Percentiles rank a stretch among this genome's conserved stretches.
Evolutionary conservation across 208 protist species (phyloP).

Genomic region (Leishmania mexicana): DNA sequence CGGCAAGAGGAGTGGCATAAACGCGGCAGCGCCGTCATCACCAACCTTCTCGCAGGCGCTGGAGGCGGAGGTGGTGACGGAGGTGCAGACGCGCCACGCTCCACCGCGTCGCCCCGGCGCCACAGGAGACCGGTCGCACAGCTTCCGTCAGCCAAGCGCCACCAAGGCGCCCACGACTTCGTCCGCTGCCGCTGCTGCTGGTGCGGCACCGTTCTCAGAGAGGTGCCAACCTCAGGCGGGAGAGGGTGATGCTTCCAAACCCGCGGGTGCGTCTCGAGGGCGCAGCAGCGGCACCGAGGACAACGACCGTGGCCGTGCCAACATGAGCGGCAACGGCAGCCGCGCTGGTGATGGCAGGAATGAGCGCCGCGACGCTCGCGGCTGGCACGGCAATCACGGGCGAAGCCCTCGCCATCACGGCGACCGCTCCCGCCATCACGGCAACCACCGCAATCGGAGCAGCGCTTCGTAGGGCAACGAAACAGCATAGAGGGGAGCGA

Average conservation of each 20-base stretch:
- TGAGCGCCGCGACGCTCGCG: background rate
- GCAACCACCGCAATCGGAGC: background rate
- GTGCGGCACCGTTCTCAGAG: background rate
- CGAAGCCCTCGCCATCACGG: background rate
- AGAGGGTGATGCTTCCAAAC: background rate
- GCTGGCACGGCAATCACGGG: background rate
- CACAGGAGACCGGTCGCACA: background rate
- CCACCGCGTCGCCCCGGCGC: background rate
- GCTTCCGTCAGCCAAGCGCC: background rate
- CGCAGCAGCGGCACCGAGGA: background rate
- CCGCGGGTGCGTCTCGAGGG: background rate
- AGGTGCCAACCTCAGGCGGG: background rate
- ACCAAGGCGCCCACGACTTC: background rate
- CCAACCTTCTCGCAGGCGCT: background rate
- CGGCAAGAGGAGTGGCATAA: background rate
- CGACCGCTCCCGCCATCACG: background rate
- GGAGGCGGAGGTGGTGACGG: conserved; percentile 21
- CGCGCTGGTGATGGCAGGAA: background rate
- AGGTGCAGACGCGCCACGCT: conserved; percentile 7
- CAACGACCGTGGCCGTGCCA: background rate
- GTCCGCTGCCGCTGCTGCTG: background rate
- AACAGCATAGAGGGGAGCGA: background rate
- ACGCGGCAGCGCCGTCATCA: background rate
- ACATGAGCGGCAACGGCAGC: background rate
- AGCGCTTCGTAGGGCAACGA: background rate